A percentile compares a stretch with the other conserved stretches of the same genome.
Evolutionary conservation across 345 rosid genomes (phyloP).

Genomic region (Arabis alpina): DNA sequence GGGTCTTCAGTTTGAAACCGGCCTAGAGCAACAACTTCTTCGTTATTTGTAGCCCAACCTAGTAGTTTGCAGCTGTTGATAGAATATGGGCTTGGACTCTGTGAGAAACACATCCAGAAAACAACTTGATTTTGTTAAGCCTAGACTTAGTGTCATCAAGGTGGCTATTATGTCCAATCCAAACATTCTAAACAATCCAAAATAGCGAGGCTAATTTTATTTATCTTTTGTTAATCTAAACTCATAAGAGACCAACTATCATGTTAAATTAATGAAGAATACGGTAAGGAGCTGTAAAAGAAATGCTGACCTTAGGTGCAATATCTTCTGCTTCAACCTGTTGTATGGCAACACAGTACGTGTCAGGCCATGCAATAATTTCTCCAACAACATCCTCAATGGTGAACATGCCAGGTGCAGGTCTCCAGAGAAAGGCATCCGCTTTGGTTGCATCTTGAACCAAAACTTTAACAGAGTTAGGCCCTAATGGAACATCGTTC

Average conservation of each 20-base stretch:
- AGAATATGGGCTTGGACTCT: background rate
- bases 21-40: background rate
- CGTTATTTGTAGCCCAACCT: background rate
- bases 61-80: background rate
- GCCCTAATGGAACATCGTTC: background rate
- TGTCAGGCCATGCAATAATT: background rate
- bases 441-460: background rate
- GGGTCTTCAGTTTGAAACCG: background rate
- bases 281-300: no score
- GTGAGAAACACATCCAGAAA: background rate
- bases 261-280: no score
- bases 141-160: no score
- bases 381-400: background rate
- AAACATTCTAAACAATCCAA: no score
- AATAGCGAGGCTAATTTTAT: no score
- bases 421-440: slow-evolving; percentile 7
- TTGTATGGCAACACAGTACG: background rate
- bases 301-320: no score
- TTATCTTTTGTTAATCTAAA: no score
- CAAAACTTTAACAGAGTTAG: background rate
- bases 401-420: background rate
- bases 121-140: no score
- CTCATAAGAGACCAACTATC: no score
- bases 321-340: background rate
- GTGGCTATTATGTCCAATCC: no score